Conservation (phyloP, 192 early-diverging fungal genomes). For the Linnemannia zychae region DNA sequence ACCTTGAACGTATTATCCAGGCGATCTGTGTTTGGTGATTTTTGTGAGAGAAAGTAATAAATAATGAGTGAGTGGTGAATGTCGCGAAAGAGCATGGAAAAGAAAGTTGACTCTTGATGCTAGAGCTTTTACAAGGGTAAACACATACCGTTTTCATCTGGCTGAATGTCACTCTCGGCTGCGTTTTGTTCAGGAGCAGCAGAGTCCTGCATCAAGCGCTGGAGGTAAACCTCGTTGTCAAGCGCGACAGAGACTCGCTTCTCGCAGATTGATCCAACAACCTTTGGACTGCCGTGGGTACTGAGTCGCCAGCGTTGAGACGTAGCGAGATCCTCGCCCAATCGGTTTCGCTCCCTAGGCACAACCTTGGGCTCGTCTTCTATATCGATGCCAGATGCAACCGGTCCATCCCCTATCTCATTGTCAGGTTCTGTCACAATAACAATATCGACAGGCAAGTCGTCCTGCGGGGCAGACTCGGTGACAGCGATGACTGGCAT, state of each 20-base stretch:
- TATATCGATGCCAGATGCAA: not conserved
- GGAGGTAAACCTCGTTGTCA: conserved; percentile 2
- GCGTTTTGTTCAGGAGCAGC: not conserved
- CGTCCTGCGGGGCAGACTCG: not conserved
- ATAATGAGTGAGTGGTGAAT: not conserved
- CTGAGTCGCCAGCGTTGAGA: conserved; percentile 30
- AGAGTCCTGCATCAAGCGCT: conserved; percentile 16
- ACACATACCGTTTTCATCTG: conserved; percentile 9
- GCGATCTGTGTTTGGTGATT: not conserved
- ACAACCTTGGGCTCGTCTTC: not conserved
- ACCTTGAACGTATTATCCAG: conserved; percentile 19
- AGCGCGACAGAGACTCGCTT: not conserved
- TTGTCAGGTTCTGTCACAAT: not conserved
- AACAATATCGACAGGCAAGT: not conserved
- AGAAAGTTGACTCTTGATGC: too few species aligned
- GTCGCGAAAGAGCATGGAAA: too few species aligned
- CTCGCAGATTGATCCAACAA: conserved; percentile 30
- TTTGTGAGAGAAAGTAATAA: not conserved
- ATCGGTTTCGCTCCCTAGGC: not conserved
- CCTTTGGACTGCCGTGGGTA: conserved; percentile 7
- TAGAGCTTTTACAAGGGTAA: too few species aligned
- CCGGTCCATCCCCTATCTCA: not conserved
- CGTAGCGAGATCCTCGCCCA: not conserved
- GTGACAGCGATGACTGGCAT: not conserved
- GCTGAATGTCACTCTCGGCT: not conserved